These are phyloP conservation scores for Podospora comata DNA, from an alignment of 495 filamentous ascomycete genomes.

Conservation along the genomic window DNA sequence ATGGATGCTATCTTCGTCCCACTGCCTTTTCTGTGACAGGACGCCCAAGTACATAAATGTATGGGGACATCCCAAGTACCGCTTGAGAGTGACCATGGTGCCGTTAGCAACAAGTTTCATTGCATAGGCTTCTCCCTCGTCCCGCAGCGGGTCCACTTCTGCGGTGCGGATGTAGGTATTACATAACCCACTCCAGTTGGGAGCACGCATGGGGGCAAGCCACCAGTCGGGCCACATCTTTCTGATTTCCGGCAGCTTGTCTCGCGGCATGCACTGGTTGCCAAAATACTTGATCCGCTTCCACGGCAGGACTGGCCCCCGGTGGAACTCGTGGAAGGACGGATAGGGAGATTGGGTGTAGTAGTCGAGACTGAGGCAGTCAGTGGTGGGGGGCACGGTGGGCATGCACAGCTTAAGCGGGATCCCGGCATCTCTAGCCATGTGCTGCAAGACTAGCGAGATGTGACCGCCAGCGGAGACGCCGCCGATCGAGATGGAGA, in stretches of 20 bases:
- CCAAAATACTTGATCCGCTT: slow-evolving; percentile 48
- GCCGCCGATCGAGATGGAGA: slow-evolving; percentile 48
- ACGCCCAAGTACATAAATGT: slow-evolving; percentile 47
- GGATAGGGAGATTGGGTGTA: slow-evolving; percentile 45
- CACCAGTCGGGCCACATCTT: slow-evolving; percentile 39
- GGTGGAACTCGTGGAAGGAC: slow-evolving; percentile 44
- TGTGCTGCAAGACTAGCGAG: slow-evolving; percentile 44
- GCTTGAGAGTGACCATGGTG: slow-evolving; percentile 44
- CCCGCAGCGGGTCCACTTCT: slow-evolving; percentile 48
- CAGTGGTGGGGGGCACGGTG: slow-evolving; percentile 42
- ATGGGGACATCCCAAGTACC: slow-evolving; percentile 49
- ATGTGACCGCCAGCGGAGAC: slow-evolving; percentile 51
- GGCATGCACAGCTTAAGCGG: slow-evolving; percentile 43
- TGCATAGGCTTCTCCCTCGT: slow-evolving; percentile 54
- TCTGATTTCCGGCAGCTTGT: slow-evolving; percentile 22
- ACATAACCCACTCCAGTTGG: slow-evolving; percentile 42
- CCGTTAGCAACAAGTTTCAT: slow-evolving; percentile 45
- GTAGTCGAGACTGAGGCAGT: slow-evolving; percentile 37
- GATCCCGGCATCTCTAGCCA: slow-evolving; percentile 47
- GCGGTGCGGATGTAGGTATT: slow-evolving; percentile 50
- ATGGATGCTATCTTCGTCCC: slow-evolving; percentile 33
- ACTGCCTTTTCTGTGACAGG: slow-evolving; percentile 34
- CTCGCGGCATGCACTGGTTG: slow-evolving; percentile 28
- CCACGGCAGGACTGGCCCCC: slow-evolving; percentile 49
- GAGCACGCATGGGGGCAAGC: slow-evolving; percentile 39